These are phyloP conservation scores for Ilyonectria destructans DNA, from an alignment of 2,329 filamentous ascomycete genomes.

Conservation along the genomic window DNA sequence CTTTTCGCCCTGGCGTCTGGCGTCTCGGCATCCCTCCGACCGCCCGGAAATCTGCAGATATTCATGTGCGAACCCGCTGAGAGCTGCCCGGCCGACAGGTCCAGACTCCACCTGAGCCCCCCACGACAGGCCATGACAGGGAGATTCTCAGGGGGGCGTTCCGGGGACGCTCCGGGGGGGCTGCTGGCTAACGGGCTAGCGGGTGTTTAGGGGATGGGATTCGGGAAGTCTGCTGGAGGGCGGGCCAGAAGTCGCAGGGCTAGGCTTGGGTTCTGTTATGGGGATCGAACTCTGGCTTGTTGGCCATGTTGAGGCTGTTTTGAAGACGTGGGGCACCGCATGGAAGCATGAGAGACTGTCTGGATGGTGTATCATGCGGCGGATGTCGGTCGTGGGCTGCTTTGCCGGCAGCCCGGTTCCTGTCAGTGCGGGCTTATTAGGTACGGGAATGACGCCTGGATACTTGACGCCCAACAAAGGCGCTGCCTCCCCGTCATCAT, in stretches of 20 bases:
- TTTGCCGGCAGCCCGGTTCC: background rate
- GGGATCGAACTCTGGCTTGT: background rate
- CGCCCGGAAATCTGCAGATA: constrained; percentile 31
- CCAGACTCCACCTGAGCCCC: constrained; percentile 19
- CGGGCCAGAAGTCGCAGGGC: background rate
- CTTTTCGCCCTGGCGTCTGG: constrained; percentile 32
- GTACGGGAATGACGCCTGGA: constrained; percentile 1
- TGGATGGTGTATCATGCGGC: too few relatives aligned
- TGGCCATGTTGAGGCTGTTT: too few relatives aligned
- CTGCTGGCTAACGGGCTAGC: background rate
- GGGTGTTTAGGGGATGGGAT: background rate
- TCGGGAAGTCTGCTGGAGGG: background rate
- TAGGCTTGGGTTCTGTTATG: background rate
- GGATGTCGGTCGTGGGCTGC: background rate
- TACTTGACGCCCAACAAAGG: constrained; percentile 37
- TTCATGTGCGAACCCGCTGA: constrained; percentile 34
- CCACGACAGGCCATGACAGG: constrained; percentile 6
- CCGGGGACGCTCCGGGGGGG: background rate
- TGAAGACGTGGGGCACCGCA: too few relatives aligned
- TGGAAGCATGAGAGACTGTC: too few relatives aligned
- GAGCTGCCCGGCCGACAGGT: background rate
- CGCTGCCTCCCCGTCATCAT: constrained; percentile 24
- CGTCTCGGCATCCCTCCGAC: constrained; percentile 46
- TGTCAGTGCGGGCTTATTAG: constrained; percentile 10
- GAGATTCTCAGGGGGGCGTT: constrained; percentile 4